Conservation (phyloP, 1,284 basidiomycete species). For the Ceratobasidium sp. region DNA sequence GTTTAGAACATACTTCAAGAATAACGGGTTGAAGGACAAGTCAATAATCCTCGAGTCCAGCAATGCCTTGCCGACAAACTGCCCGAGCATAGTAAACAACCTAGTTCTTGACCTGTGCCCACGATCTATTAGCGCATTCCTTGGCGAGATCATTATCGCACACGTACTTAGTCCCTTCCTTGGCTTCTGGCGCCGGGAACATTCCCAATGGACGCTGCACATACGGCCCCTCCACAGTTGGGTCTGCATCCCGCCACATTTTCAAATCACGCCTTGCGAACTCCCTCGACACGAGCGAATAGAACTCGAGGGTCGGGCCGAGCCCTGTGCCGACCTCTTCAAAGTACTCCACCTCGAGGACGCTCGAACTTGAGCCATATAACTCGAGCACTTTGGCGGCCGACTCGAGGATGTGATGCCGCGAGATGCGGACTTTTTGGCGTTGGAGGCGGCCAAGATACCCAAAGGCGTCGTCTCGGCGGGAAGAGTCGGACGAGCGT, state of each 20-base stretch:
- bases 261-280: constrained; percentile 89
- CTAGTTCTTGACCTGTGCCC: constrained; percentile 60
- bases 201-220: constrained; percentile 86
- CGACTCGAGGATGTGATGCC: constrained; percentile 95
- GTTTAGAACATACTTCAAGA: constrained; percentile 88
- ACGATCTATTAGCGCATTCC: neutral
- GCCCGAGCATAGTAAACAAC: constrained; percentile 90
- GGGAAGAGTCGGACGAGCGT: constrained; percentile 73
- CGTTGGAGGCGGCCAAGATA: constrained; percentile 92
- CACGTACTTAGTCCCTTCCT: constrained; percentile 47
- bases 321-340: constrained; percentile 98
- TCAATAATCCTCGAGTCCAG: constrained; percentile 98
- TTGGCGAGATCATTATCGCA: neutral
- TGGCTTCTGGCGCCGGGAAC: constrained; percentile 79
- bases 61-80: constrained; percentile 98
- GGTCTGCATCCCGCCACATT: constrained; percentile 90
- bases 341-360: constrained; percentile 98
- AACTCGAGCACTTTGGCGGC: constrained; percentile 98
- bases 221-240: constrained; percentile 68
- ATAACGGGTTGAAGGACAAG: constrained; percentile 91
- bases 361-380: constrained; percentile 91
- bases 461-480: constrained; percentile 89
- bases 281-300: constrained; percentile 91
- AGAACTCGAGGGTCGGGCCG: constrained; percentile 98
- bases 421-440: constrained; percentile 96